These are phyloP conservation scores for Sporisorium graminicola DNA, from an alignment of 1,284 basidiomycete species.

Conservation along the genomic window DNA sequence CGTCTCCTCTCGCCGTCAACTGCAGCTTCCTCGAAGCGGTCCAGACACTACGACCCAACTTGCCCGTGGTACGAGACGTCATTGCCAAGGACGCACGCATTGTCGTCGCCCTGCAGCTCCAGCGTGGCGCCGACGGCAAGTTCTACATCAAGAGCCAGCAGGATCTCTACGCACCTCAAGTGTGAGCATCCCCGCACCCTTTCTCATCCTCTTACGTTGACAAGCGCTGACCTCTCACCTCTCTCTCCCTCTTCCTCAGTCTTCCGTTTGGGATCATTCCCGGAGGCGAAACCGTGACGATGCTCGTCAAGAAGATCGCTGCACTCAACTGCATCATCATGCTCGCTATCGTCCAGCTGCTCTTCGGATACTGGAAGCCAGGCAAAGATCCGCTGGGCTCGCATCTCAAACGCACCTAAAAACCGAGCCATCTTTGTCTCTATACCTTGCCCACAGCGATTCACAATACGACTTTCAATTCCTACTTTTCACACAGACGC, in stretches of 20 bases:
- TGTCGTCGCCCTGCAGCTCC: constrained; percentile 59
- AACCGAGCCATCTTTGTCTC: neutral
- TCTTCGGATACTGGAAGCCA: constrained; percentile 54
- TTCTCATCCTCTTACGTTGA: neutral
- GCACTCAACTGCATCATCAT: constrained; percentile 58
- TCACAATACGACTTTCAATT: constrained; percentile 4
- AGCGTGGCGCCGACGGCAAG: constrained; percentile 61
- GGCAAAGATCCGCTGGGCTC: constrained; percentile 44
- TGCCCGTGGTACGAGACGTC: constrained; percentile 38
- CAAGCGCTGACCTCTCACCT: constrained; percentile 2
- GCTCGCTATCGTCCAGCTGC: constrained; percentile 39
- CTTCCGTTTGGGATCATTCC: constrained; percentile 57
- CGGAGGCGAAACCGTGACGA: constrained; percentile 35
- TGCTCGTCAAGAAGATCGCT: constrained; percentile 52
- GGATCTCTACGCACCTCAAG: constrained; percentile 61
- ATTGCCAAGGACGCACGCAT: constrained; percentile 48
- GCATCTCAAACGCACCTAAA: constrained; percentile 36
- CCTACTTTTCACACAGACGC: neutral
- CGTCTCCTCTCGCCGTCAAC: neutral
- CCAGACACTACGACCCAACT: constrained; percentile 58
- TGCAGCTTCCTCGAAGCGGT: constrained; percentile 62
- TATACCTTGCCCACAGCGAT: neutral
- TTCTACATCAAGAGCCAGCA: constrained; percentile 66
- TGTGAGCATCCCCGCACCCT: constrained; percentile 22
- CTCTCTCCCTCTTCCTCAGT: constrained; percentile 7